Percentiles rank a stretch among this genome's conserved stretches.
phyloP scores from a whole-genome alignment of 805 yeast species.

The Wickerhamomyces canadensis region DNA sequence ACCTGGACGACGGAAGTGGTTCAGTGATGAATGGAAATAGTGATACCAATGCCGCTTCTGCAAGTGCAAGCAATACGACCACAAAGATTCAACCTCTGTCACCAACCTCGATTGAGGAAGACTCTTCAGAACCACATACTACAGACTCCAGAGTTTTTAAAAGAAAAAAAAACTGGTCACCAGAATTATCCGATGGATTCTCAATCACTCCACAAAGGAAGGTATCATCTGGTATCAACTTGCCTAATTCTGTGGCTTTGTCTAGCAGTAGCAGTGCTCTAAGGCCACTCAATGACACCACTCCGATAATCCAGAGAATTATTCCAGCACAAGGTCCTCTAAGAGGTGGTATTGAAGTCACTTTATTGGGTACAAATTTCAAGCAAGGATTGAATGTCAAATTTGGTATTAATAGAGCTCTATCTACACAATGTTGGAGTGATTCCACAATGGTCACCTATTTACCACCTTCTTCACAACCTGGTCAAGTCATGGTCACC shows the following conservation, averaged over 20 bases:
- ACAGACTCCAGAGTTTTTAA: conserved; percentile 36
- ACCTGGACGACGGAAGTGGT: conserved; percentile 11
- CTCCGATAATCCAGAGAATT: conserved; percentile 59
- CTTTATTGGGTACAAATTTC: conserved; percentile 83
- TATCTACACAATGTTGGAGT: conserved; percentile 95
- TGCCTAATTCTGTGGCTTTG: not conserved
- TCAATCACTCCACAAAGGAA: conserved; percentile 31
- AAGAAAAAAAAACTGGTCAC: conserved; percentile 39
- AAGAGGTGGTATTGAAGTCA: conserved; percentile 94
- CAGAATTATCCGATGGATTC: conserved; percentile 29
- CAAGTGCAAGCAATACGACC: not conserved
- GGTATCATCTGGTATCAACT: conserved; percentile 20
- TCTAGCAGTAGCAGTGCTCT: not conserved
- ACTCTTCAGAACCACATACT: conserved; percentile 46
- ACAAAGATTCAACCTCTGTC: conserved; percentile 37
- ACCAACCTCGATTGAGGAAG: conserved; percentile 59
- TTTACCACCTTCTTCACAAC: conserved; percentile 82
- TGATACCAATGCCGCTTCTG: conserved; percentile 14
- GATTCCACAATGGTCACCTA: conserved; percentile 90
- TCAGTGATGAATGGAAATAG: conserved; percentile 2
- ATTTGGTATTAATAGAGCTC: conserved; percentile 76
- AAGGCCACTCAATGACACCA: conserved; percentile 2
- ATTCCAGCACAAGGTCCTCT: conserved; percentile 96
- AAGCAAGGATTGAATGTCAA: conserved; percentile 76
- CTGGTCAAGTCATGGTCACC: conserved; percentile 92